These are phyloP conservation scores for Cyclotella choctawhatcheeana DNA, from an alignment of 108 stramenopile species.

Conservation along the genomic window DNA sequence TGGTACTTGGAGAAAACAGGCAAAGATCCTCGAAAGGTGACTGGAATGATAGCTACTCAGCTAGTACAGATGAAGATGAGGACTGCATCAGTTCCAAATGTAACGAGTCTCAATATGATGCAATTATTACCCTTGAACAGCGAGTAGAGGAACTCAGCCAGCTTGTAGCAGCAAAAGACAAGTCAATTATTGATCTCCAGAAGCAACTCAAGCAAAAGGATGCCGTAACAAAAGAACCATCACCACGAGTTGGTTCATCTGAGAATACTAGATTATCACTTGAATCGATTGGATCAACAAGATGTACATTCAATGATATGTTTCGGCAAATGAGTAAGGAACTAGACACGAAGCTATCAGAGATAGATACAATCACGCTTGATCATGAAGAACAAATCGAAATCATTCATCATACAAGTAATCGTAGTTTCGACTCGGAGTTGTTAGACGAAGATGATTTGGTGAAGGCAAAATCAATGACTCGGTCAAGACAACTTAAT, in stretches of 20 bases:
- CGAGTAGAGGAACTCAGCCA: not conserved
- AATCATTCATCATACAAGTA: not conserved
- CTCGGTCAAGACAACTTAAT: too few relatives aligned
- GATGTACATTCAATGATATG: conserved; percentile 1
- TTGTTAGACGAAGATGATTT: conserved; percentile 10
- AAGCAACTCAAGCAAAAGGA: conserved; percentile 7
- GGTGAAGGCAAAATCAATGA: not conserved
- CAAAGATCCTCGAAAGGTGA: too few relatives aligned
- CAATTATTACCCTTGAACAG: not conserved
- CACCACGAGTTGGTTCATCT: not conserved
- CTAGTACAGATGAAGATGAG: not conserved
- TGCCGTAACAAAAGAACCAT: not conserved
- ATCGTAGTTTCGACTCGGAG: not conserved
- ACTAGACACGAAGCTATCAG: conserved; percentile 14
- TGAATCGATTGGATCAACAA: not conserved
- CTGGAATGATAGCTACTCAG: conserved; percentile 4
- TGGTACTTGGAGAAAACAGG: too few relatives aligned
- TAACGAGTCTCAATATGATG: not conserved
- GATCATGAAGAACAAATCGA: conserved; percentile 11
- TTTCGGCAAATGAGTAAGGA: conserved; percentile 1
- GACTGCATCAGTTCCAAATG: not conserved
- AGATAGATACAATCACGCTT: conserved; percentile 12
- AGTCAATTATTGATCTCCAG: not conserved
- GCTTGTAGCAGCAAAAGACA: not conserved
- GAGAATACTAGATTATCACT: not conserved